Base-by-base conservation (phyloP, 257 asterid genomes). In the Rehmannia glutinosa region DNA sequence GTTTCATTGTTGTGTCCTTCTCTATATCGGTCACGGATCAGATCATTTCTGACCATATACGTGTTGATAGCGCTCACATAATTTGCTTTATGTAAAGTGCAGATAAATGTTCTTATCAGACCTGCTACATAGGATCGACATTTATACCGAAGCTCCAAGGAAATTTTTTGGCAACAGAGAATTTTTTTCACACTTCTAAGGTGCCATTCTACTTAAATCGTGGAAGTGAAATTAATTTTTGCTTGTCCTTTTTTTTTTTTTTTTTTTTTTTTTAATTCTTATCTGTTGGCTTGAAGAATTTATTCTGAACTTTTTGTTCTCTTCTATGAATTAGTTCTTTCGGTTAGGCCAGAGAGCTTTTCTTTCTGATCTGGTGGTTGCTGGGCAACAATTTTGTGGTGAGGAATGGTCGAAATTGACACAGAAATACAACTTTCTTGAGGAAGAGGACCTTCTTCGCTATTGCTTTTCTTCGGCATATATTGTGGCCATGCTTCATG, bases 391-490 rank as follows among this genome's bases (percentile, higher is more conserved):
- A 55, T 94, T 91, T 74, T 94, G 99, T 42, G 88, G 78, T 13
- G 96, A 80, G 56, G 90, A 94, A 38, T 94, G 99, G 97, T 80
- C 91, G 35, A 80, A 77, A 64, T 81, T 91, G 86, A 82, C 82
- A 56, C 72, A 71, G 61, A 87, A 85, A 57, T 81, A 94, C 81
- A 62, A 38, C 43, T 74, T 80, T 38, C 78, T 85, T 27, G 86
- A 81, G 45, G 95, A 84, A 55, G 97, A 91, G 73, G 96, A 91
- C 33, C 84, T 94, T 69, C 81, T 69, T 73, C 96, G 78, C 13
- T 88, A 90, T 82, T 91, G 97, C 86, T 94, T 94, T 76, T 94
- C 99, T 42, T 87, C 99, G 20, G 99, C 99, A 30, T 94, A 91
- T 71, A 91, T 94, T 28, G 89, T 94, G 45, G 97, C 99, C 69